Percentiles rank a stretch among this genome's conserved stretches.
phyloP scores from a whole-genome alignment of 208 protist species.

The Leishmania amazonensis region DNA sequence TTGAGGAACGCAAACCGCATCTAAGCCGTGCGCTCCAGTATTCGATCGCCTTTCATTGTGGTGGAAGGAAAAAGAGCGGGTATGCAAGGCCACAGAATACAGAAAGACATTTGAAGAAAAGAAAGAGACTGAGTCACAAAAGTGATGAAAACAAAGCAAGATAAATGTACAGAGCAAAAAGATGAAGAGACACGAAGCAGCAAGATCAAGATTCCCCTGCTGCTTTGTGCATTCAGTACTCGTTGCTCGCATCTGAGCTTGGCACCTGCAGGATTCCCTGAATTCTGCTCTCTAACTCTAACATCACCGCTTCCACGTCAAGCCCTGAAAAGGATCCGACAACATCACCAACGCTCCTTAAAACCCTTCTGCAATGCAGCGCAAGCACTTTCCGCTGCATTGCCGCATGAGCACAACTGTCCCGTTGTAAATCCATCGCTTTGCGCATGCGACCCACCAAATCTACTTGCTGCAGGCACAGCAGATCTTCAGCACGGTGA shows the following conservation, averaged over 20 bases:
- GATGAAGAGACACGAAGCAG: background rate
- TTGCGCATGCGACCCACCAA: conserved; percentile 18
- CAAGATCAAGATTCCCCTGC: background rate
- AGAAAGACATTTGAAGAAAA: background rate
- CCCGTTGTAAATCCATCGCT: conserved; percentile 17
- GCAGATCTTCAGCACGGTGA: conserved; percentile 13
- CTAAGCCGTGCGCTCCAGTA: background rate
- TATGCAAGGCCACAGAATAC: background rate
- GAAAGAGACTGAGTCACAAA: background rate
- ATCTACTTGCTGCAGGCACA: conserved; percentile 22
- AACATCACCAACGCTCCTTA: conserved; percentile 9
- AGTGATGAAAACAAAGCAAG: background rate
- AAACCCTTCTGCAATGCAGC: conserved; percentile 11
- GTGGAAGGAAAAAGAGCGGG: no score
- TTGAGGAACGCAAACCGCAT: background rate
- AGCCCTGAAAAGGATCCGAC: conserved; percentile 12
- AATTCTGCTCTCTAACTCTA: conserved; percentile 18
- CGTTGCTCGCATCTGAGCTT: background rate
- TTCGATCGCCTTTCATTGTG: background rate
- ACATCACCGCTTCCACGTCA: background rate
- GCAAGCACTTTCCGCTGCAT: conserved; percentile 11
- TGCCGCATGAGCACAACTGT: conserved; percentile 5
- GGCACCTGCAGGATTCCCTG: conserved; percentile 4
- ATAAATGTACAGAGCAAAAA: conserved; percentile 3
- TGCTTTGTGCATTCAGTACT: background rate